Evolutionary conservation across 2,329 filamentous ascomycete genomes (phyloP).

Genomic region (Diaporthe vexans): DNA sequence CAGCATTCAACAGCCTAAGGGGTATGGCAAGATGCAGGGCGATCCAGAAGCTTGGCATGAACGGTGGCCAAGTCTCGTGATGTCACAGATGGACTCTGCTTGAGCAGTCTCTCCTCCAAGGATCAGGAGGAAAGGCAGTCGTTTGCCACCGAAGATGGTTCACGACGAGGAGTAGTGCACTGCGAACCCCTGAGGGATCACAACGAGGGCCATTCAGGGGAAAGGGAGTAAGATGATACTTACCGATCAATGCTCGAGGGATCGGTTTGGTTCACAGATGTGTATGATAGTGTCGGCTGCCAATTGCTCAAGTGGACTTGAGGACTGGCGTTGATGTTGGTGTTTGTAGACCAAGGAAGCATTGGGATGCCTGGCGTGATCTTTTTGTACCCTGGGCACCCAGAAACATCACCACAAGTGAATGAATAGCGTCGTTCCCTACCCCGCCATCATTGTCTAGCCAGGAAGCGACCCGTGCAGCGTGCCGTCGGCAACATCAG

Average conservation of each 20-base stretch:
- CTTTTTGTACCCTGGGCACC: fast-evolving
- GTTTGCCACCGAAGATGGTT: neutral
- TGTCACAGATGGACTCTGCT: neutral
- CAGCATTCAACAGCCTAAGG: neutral
- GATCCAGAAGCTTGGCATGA: neutral
- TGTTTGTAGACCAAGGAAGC: neutral
- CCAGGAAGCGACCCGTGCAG: neutral
- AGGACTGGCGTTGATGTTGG: neutral
- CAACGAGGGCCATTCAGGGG: neutral
- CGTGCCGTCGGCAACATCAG: neutral
- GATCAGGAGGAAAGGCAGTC: fast-evolving
- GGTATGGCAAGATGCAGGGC: neutral
- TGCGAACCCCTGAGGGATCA: neutral
- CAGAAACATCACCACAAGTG: neutral
- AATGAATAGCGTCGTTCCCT: fast-evolving
- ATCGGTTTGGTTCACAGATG: neutral
- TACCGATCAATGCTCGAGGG: neutral
- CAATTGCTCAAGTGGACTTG: neutral
- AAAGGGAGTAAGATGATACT: neutral
- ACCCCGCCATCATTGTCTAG: neutral
- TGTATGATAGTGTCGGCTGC: neutral
- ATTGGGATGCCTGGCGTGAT: neutral
- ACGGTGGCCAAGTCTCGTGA: neutral
- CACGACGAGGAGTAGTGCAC: neutral
- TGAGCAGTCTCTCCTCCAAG: too few species aligned